Evolutionary conservation across 2,329 filamentous ascomycete genomes (phyloP).

Genomic region (Ophiostoma sp.): DNA sequence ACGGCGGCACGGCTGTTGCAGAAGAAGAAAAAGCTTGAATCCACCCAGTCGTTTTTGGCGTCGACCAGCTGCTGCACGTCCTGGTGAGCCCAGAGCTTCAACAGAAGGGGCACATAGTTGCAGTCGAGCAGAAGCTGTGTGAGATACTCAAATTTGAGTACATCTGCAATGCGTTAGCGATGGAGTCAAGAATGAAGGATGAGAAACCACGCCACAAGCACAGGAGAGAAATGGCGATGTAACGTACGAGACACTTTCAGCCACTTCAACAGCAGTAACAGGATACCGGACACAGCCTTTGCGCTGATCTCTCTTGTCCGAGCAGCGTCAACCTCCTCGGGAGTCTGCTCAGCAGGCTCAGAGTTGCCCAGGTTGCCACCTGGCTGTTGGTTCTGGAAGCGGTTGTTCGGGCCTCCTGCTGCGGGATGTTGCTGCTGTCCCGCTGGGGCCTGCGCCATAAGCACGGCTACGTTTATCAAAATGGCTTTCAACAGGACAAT

Average conservation of each 20-base stretch:
- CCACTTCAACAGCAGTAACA: conserved; percentile 92
- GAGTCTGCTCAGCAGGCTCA: conserved; percentile 48
- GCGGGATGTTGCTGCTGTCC: conserved; percentile 49
- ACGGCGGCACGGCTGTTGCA: conserved; percentile 65
- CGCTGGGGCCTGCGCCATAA: conserved; percentile 61
- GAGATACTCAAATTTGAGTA: conserved; percentile 94
- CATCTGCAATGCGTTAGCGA: conserved; percentile 54
- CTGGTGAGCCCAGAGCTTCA: conserved; percentile 93
- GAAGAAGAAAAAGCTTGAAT: conserved; percentile 86
- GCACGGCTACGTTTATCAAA: conserved; percentile 81
- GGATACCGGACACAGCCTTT: conserved; percentile 86
- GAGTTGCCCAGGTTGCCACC: conserved; percentile 35
- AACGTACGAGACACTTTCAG: conserved; percentile 86
- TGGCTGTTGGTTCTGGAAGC: conserved; percentile 30
- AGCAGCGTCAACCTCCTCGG: conserved; percentile 79
- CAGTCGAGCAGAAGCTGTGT: conserved; percentile 91
- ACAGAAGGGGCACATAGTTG: conserved; percentile 87
- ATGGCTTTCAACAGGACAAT: conserved; percentile 91
- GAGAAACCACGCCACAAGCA: too few species aligned
- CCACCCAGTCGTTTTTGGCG: conserved; percentile 77
- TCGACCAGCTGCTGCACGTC: conserved; percentile 90
- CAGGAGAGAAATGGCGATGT: conserved; percentile 21
- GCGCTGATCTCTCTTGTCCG: conserved; percentile 82
- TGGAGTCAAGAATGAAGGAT: neutral
- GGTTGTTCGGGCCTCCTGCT: conserved; percentile 41